Evolutionary conservation across 768 basidiomycete genomes (phyloP), one percentile per base, ranked within the genome.

Genomic region (Coprinopsis strossmayeri): DNA sequence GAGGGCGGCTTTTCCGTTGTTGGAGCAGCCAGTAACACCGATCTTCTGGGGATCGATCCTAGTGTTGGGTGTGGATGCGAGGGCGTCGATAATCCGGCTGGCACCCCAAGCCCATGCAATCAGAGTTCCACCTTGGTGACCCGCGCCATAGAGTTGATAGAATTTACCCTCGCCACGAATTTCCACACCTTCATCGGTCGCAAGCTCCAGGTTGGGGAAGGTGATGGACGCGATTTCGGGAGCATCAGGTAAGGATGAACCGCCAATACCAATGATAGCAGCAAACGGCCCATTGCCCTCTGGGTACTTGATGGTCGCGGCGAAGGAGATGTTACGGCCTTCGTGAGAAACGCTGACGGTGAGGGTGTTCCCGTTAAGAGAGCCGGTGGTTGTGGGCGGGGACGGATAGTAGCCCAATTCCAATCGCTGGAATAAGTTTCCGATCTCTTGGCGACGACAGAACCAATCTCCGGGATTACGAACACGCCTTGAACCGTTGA

Each of bases 71-170:
- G 71, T 75, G 15, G 58, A 59, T 61, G 77, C 74, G 45, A 82
- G 71, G 10, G 69, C 74, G 57, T 79, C 78, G 61, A 80, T 77
- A 59, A 80, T 72, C 24, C 78, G 75, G 44, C 69, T 68, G 46
- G 77, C 71, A 46, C 71, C 78, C 78, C 77, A 79, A 0, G 72
- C 69, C 78, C 77, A 79, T 1, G 77, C 76, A 3, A 68, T 73
- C 69, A 78, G 70, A 5, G 77, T 73, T 37, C 65, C 64, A 0
- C 77, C 77, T 30, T 68, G 69, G 28, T 69, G 68, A 49, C 57
- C 62, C 10, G 53, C 61, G 10, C 76, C 76, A 57, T 74, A 78
- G 28, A 80, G 68, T 40, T 64, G 63, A 64, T 72, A 81, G 69
- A 81, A 81, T 38, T 72, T 70, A 21, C 78, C 77, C 57, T 71